These are phyloP conservation scores for Aspergillus sp. DNA, from an alignment of 2,329 filamentous ascomycete species.

Conservation along the genomic window DNA sequence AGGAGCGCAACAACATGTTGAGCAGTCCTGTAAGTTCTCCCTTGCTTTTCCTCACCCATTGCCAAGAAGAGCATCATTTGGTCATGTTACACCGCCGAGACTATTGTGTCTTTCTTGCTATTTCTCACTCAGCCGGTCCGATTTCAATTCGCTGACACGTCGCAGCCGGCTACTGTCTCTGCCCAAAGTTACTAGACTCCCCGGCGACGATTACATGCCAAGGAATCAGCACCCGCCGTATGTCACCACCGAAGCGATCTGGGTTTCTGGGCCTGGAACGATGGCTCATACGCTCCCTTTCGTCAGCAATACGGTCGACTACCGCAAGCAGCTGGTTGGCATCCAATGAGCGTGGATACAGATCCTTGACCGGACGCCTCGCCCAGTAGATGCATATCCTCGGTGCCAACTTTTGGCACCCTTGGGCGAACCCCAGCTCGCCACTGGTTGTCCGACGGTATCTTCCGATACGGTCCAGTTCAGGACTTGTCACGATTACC, in stretches of 20 bases:
- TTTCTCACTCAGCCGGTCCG: constrained; percentile 2
- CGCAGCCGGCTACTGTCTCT: constrained; percentile 45
- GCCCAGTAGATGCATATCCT: neutral
- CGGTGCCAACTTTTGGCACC: neutral
- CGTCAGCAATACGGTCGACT: constrained; percentile 9
- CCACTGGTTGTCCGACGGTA: neutral
- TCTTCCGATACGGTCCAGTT: too few species aligned
- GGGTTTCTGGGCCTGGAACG: constrained; percentile 8
- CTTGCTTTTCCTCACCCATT: constrained; percentile 16
- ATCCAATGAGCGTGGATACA: constrained; percentile 10
- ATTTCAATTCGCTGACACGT: constrained; percentile 18
- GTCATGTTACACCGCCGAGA: constrained; percentile 23
- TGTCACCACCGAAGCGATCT: constrained; percentile 22
- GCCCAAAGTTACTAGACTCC: constrained; percentile 44
- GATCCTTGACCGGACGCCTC: constrained; percentile 6
- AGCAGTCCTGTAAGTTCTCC: constrained; percentile 81
- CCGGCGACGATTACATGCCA: constrained; percentile 17
- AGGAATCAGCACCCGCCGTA: constrained; percentile 17
- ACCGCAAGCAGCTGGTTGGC: constrained; percentile 7
- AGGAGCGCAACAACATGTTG: constrained; percentile 89
- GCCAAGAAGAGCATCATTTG: constrained; percentile 20
- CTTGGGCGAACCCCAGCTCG: neutral
- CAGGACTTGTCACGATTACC: neutral
- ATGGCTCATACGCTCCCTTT: constrained; percentile 8
- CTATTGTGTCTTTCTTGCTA: constrained; percentile 13